Percentiles rank a stretch among this genome's conserved stretches.
Conservation (phyloP, 2,329 filamentous ascomycete species). For the Graphilbum sp. region DNA sequence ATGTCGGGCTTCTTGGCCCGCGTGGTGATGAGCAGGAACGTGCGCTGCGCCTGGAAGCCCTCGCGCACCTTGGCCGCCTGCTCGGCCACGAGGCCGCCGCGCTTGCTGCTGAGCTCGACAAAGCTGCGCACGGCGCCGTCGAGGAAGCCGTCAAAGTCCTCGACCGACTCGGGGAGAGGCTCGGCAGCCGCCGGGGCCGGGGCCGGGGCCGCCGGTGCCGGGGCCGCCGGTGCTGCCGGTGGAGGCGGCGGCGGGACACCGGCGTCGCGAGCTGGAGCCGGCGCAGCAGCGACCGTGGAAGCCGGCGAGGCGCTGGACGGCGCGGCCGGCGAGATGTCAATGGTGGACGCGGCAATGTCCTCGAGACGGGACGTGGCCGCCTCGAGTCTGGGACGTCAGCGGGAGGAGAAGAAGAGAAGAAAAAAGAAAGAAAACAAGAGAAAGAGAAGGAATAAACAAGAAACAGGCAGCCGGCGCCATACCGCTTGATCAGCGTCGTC, state of each 20-base stretch:
- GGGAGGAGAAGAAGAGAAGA: slow-evolving; percentile 4
- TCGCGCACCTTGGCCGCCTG: slow-evolving; percentile 46
- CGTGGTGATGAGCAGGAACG: slow-evolving; percentile 73
- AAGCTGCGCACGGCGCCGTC: slow-evolving; percentile 59
- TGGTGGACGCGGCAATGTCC: slow-evolving; percentile 73
- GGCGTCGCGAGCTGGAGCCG: slow-evolving; percentile 14
- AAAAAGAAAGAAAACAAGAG: slow-evolving; percentile 7
- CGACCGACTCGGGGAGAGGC: slow-evolving; percentile 57
- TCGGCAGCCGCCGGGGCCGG: slow-evolving; percentile 31
- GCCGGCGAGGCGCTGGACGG: slow-evolving; percentile 20
- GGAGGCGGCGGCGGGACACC: slow-evolving; percentile 18
- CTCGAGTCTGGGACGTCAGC: slow-evolving; percentile 63
- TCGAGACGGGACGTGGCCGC: slow-evolving; percentile 91
- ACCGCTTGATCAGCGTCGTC: slow-evolving; percentile 97
- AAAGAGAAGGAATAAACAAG: too few relatives aligned
- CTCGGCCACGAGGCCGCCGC: slow-evolving; percentile 64
- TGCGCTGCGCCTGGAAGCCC: slow-evolving; percentile 71
- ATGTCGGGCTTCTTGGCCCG: slow-evolving; percentile 86
- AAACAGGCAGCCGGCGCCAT: too few relatives aligned
- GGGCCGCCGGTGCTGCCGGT: slow-evolving; percentile 22
- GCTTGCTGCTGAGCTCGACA: slow-evolving; percentile 57
- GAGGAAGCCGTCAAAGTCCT: slow-evolving; percentile 75
- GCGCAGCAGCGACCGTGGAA: slow-evolving; percentile 14
- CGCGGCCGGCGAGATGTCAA: slow-evolving; percentile 39
- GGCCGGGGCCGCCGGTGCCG: slow-evolving; percentile 18